Evolutionary conservation across 768 basidiomycete species (phyloP).

Genomic region (Kwoniella bestiolae): DNA sequence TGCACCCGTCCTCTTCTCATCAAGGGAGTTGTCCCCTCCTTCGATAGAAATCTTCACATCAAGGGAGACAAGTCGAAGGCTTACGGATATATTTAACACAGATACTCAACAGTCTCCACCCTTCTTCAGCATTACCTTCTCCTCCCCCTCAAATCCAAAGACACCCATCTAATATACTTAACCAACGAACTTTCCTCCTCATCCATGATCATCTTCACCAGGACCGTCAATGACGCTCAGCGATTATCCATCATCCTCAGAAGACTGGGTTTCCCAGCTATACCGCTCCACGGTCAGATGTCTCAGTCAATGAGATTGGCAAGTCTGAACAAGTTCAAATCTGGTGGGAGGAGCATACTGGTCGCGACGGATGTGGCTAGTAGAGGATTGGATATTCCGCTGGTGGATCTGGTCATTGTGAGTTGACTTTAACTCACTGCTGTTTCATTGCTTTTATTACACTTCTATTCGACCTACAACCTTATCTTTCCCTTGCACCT

Average conservation of each 20-base stretch:
- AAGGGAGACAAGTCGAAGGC: too few species aligned
- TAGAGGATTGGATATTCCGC: constrained; percentile 92
- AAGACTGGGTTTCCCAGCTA: constrained; percentile 87
- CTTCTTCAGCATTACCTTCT: constrained; percentile 94
- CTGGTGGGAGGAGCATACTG: constrained; percentile 84
- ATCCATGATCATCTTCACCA: constrained; percentile 93
- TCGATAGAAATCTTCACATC: too few species aligned
- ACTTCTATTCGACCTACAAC: too few species aligned
- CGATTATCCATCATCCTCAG: constrained; percentile 86
- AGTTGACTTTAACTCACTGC: constrained; percentile 28
- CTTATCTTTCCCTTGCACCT: too few species aligned
- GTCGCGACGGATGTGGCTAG: constrained; percentile 97
- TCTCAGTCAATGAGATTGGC: constrained; percentile 86
- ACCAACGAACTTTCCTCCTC: constrained; percentile 87
- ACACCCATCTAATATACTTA: constrained; percentile 85
- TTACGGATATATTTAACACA: neutral
- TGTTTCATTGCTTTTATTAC: too few species aligned
- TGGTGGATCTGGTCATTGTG: constrained; percentile 87
- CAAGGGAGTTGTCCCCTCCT: neutral
- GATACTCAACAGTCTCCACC: constrained; percentile 96
- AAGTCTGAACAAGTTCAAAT: constrained; percentile 92
- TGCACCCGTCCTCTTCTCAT: neutral
- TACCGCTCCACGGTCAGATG: constrained; percentile 93
- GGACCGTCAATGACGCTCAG: constrained; percentile 92
- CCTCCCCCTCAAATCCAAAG: constrained; percentile 87